Conservation (phyloP, 192 early-diverging fungal genomes). For the Mortierella hygrophila region DNA sequence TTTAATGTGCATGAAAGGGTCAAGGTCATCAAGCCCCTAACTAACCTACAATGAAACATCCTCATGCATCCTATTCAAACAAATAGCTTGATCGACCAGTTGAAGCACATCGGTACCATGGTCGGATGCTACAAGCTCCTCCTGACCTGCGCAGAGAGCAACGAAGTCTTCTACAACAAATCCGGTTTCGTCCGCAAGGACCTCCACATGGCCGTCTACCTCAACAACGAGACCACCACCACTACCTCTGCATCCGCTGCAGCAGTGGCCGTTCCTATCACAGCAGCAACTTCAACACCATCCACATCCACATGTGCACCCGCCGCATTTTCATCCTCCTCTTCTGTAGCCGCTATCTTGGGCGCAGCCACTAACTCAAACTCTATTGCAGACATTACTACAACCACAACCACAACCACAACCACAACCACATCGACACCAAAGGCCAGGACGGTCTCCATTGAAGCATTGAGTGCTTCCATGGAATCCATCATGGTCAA, state of each 20-base stretch:
- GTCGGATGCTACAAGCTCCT: slow-evolving; percentile 95
- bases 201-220: slow-evolving; percentile 77
- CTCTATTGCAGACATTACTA: not conserved
- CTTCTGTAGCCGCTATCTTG: not conserved
- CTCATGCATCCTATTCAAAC: not conserved
- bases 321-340: not conserved
- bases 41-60: not conserved
- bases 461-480: slow-evolving; percentile 19
- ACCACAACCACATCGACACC: not conserved
- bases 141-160: slow-evolving; percentile 77
- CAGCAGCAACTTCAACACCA: not conserved
- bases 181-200: slow-evolving; percentile 87
- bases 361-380: slow-evolving; percentile 15
- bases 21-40: not conserved
- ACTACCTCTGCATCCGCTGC: not conserved
- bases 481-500: slow-evolving; percentile 42
- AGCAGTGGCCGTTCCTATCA: not conserved
- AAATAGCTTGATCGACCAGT: slow-evolving; percentile 84
- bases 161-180: slow-evolving; percentile 94
- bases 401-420: not conserved
- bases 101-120: slow-evolving; percentile 78
- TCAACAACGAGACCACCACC: slow-evolving; percentile 12
- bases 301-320: not conserved
- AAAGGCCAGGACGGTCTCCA: slow-evolving; percentile 11
- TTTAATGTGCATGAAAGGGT: not conserved